Evolutionary conservation across 768 basidiomycete species (phyloP).

Genomic region (Podaxis rugospora): DNA sequence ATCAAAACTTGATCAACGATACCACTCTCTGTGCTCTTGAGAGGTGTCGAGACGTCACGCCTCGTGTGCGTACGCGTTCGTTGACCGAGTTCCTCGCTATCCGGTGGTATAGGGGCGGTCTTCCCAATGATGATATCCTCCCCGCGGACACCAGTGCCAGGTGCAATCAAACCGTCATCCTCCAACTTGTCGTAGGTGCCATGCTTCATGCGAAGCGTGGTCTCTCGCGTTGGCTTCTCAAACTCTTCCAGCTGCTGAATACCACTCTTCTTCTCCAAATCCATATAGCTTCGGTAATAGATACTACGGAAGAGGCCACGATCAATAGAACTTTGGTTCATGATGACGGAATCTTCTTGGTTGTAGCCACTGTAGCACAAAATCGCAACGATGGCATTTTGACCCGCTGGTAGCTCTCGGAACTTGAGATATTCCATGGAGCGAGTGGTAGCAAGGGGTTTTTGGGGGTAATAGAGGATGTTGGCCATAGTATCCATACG

Average conservation of each 20-base stretch:
- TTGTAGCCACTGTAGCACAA: slow-evolving; percentile 99
- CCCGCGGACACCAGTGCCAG: slow-evolving; percentile 90
- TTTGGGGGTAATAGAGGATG: slow-evolving; percentile 98
- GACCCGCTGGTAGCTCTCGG: slow-evolving; percentile 97
- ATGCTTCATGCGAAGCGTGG: slow-evolving; percentile 94
- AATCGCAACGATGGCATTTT: slow-evolving; percentile 98
- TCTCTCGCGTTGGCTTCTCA: slow-evolving; percentile 91
- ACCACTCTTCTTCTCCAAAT: slow-evolving; percentile 95
- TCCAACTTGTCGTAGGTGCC: slow-evolving; percentile 99
- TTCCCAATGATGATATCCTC: slow-evolving; percentile 99
- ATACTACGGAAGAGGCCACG: slow-evolving; percentile 98
- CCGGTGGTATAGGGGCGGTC: slow-evolving; percentile 94
- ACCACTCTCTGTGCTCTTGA: slow-evolving; percentile 97
- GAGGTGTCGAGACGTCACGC: slow-evolving; percentile 93
- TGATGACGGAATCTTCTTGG: slow-evolving; percentile 99
- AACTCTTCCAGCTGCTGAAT: slow-evolving; percentile 92
- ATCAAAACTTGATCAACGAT: slow-evolving; percentile 97
- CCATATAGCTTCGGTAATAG: slow-evolving; percentile 98
- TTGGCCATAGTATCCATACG: slow-evolving; percentile 99
- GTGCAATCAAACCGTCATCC: slow-evolving; percentile 92
- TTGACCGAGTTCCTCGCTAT: slow-evolving; percentile 96
- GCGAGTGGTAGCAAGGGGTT: slow-evolving; percentile 96
- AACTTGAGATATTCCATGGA: slow-evolving; percentile 99
- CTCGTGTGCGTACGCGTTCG: slow-evolving; percentile 90
- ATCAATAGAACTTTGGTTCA: slow-evolving; percentile 99